These are phyloP conservation scores for Aspergillus terreus DNA, from an alignment of 2,329 filamentous ascomycete species.

Conservation along the genomic window DNA sequence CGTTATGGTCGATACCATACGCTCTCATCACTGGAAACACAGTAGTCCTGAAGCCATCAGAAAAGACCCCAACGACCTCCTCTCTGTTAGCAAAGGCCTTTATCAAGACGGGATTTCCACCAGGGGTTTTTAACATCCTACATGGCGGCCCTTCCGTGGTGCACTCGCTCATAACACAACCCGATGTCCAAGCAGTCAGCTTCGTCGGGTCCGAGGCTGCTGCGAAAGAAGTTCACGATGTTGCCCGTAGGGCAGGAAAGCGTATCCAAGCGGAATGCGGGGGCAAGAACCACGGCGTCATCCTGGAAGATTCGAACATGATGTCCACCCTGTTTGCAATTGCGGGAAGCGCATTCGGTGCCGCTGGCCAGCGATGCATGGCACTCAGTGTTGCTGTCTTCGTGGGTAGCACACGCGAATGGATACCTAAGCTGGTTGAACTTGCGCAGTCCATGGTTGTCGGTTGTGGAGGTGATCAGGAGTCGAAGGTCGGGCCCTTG, in stretches of 20 bases:
- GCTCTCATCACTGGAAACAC: conserved; percentile 61
- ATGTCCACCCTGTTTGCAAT: conserved; percentile 64
- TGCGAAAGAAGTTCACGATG: conserved; percentile 62
- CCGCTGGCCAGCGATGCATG: conserved; percentile 66
- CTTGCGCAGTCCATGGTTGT: conserved; percentile 57
- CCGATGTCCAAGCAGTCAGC: conserved; percentile 61
- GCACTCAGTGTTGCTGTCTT: conserved; percentile 61
- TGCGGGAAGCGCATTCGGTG: conserved; percentile 62
- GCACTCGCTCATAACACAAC: conserved; percentile 64
- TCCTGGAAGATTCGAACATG: conserved; percentile 64
- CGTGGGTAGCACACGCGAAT: conserved; percentile 60
- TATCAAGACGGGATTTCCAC: conserved; percentile 58
- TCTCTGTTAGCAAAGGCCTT: conserved; percentile 61
- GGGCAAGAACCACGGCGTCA: conserved; percentile 64
- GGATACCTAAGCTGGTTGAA: conserved; percentile 60
- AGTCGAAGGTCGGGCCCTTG: conserved; percentile 59
- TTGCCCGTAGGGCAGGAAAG: conserved; percentile 61
- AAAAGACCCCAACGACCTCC: conserved; percentile 58
- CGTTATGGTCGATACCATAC: conserved; percentile 60
- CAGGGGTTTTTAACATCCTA: conserved; percentile 62
- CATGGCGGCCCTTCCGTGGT: conserved; percentile 61
- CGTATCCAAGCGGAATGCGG: conserved; percentile 64
- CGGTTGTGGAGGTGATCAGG: conserved; percentile 59
- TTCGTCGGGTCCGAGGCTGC: conserved; percentile 65
- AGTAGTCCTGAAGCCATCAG: conserved; percentile 60